Conservation (phyloP, 1,284 basidiomycete species). For the Takashimella tepidaria region DNA sequence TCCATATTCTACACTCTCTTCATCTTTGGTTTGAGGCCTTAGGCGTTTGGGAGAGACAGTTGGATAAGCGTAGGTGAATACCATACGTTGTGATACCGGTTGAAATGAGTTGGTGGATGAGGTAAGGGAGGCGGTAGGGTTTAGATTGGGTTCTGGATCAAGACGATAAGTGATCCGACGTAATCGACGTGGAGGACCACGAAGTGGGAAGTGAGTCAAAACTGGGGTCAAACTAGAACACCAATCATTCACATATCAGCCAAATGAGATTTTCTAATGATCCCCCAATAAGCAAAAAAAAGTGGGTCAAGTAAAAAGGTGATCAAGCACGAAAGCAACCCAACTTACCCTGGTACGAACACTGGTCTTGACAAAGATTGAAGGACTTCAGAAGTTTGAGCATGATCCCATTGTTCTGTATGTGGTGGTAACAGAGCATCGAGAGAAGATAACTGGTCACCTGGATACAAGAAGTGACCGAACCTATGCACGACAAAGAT, state of each 20-base stretch:
- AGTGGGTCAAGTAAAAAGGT: neutral
- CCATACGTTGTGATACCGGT: neutral
- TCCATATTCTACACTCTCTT: neutral
- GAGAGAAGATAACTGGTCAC: neutral
- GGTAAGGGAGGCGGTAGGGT: too few species aligned
- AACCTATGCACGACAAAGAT: too few species aligned
- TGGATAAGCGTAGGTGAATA: neutral
- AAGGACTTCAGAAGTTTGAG: neutral
- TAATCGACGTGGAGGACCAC: neutral
- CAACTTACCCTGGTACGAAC: neutral
- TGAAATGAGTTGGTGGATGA: neutral
- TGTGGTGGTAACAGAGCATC: neutral
- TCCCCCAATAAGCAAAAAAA: neutral
- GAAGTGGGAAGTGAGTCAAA: neutral
- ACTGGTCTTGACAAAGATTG: neutral
- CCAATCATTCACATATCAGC: too few species aligned
- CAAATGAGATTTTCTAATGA: too few species aligned
- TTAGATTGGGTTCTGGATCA: too few species aligned
- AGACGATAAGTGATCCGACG: neutral
- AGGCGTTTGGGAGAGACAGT: neutral
- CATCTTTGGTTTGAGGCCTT: too few species aligned
- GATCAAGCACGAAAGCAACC: neutral
- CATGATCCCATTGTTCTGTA: neutral
- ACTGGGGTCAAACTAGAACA: neutral
- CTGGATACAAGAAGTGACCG: neutral